These are phyloP conservation scores for Trichosporon sp. DNA, from an alignment of 1,284 basidiomycete species.

Conservation along the genomic window DNA sequence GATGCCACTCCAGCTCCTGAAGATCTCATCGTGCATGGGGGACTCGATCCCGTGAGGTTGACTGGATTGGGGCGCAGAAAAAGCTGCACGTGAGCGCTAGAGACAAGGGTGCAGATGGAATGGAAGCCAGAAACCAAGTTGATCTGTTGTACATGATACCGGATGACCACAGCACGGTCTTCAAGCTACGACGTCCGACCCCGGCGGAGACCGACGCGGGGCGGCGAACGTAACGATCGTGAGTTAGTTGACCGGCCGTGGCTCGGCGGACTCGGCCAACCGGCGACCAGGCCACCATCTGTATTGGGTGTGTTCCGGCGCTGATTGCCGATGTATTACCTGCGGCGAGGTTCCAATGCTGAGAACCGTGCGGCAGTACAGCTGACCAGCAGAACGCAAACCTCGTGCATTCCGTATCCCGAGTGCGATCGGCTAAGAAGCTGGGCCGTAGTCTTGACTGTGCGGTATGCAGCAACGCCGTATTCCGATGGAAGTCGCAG, in stretches of 20 bases:
- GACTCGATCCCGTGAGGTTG: neutral
- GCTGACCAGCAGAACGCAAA: neutral
- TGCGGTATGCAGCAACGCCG: constrained; percentile 2
- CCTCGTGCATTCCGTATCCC: neutral
- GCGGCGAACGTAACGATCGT: neutral
- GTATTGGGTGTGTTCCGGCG: neutral
- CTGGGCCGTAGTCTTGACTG: neutral
- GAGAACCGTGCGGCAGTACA: neutral
- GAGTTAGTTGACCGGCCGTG: neutral
- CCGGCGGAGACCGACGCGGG: neutral
- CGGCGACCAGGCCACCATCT: no score
- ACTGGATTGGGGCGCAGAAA: neutral
- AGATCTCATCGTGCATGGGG: neutral
- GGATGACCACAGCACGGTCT: no score
- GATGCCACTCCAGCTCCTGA: neutral
- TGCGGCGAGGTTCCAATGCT: no score
- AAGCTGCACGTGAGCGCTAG: neutral
- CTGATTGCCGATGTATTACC: neutral
- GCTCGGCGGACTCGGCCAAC: neutral
- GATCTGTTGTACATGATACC: no score
- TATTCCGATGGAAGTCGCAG: constrained; percentile 2
- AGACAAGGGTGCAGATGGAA: neutral
- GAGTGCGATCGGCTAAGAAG: neutral
- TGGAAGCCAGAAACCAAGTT: no score
- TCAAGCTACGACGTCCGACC: no score